phyloP scores from a whole-genome alignment of 2,329 filamentous ascomycete genomes.

The Arthrobotrys megalospora region DNA sequence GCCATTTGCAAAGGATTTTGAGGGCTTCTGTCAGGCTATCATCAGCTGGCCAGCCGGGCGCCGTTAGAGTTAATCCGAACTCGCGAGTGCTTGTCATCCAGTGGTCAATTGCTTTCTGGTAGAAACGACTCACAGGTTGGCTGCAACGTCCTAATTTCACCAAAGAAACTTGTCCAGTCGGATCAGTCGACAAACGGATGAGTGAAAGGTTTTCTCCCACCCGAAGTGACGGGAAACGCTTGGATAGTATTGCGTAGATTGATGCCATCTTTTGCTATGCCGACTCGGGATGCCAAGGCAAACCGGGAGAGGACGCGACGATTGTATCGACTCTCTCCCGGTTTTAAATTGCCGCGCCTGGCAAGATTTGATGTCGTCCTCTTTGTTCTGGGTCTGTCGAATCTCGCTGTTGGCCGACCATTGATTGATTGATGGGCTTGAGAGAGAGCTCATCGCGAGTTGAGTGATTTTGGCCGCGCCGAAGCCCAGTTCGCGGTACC shows the following conservation, averaged over 20 bases:
- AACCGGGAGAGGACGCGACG: slow-evolving; percentile 8
- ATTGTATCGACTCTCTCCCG: background rate
- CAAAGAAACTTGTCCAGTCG: slow-evolving; percentile 49
- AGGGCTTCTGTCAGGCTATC: slow-evolving; percentile 25
- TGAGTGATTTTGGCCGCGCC: slow-evolving; percentile 39
- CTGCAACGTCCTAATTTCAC: slow-evolving; percentile 32
- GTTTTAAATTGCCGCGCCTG: slow-evolving; percentile 42
- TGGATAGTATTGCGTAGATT: slow-evolving; percentile 45
- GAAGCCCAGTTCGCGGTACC: slow-evolving; percentile 17
- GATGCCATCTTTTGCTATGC: slow-evolving; percentile 22
- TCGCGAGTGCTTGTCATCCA: slow-evolving; percentile 7
- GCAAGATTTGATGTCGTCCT: slow-evolving; percentile 33
- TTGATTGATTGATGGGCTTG: slow-evolving; percentile 11
- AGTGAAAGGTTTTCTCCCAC: slow-evolving; percentile 13
- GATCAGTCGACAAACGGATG: slow-evolving; percentile 40
- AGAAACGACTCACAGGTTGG: slow-evolving; percentile 1
- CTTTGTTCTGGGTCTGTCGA: slow-evolving; percentile 11
- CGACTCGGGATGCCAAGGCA: slow-evolving; percentile 31
- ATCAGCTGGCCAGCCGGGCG: slow-evolving; percentile 1
- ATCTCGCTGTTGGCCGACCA: slow-evolving; percentile 11
- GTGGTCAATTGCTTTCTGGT: slow-evolving; percentile 6
- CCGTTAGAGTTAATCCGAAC: slow-evolving; percentile 1
- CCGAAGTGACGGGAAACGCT: slow-evolving; percentile 36
- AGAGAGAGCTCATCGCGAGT: slow-evolving; percentile 36
- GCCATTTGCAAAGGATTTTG: slow-evolving; percentile 6